Base-by-base conservation (phyloP, 345 rosid genomes). In the Hibiscus mutabilis region DNA sequence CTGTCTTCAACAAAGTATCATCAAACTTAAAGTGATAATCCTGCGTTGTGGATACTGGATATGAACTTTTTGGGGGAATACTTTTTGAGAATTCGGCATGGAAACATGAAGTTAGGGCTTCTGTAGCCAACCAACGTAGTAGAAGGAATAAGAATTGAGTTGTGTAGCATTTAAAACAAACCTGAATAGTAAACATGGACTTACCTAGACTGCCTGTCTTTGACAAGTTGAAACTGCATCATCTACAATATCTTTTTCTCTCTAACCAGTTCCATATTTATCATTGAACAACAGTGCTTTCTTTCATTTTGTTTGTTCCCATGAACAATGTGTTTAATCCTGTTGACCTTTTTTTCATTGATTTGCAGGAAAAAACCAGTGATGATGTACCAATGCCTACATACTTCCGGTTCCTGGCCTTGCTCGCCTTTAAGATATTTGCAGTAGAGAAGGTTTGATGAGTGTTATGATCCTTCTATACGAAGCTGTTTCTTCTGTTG, bases 361-460 rank as follows among this genome's bases (percentile, higher is more conserved):
- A 46, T 77, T 55, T 52, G 82, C 84, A 95, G 99, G 98, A 86
- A 79, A 85, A 80, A 52, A 53, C 81, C 15, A 86, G 83, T 75
- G 87, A 83, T 64, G 90, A 95, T 70, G 60, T 85, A 52, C 98
- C 98, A 37, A 92, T 95, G 99, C 99, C 99, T 72, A 81, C 87
- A 59, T 92, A 82, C 78, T 95, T 92, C 77, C 96, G 94, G 72
- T 92, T 95, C 68, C 88, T 92, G 76, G 83, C 98, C 19, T 79
- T 95, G 69, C 92, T 95, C 63, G 98, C 98, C 76, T 92, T 92
- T 79, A 95, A 89, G 86, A 90, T 95, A 71, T 92, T 95, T 75
- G 65, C 90, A 4, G 83, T 82, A 21, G 99, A 92, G 81, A 85
- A 95, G 97, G 99, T 95, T 79, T 75, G n/a, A 64, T 72, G 57